Conservation (phyloP, 371 early-diverging fungal genomes). For the Nosema bombycis region DNA sequence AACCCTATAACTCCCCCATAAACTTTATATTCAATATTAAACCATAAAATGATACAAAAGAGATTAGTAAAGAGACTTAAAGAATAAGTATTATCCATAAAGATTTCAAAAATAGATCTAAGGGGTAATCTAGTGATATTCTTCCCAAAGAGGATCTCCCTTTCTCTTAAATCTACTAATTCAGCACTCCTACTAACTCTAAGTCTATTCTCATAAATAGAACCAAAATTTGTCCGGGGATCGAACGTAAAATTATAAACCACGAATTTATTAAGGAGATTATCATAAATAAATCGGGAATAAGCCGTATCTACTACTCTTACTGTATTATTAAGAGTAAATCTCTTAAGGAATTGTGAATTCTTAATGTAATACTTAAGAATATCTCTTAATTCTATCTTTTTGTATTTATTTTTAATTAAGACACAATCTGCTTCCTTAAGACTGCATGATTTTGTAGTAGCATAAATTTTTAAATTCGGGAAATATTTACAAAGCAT, state of each 20-base stretch:
- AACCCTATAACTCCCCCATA: conserved; percentile 58
- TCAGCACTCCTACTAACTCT: conserved; percentile 25
- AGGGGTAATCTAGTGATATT: conserved; percentile 41
- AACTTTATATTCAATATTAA: conserved; percentile 47
- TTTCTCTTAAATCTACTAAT: conserved; percentile 35
- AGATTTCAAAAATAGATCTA: conserved; percentile 19
- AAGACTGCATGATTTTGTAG: conserved; percentile 21
- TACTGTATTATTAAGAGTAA: conserved; percentile 4
- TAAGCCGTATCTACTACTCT: conserved; percentile 23
- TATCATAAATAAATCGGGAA: conserved; percentile 35
- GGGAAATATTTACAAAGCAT: conserved; percentile 49
- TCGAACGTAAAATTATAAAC: conserved; percentile 3
- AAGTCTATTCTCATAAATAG: conserved; percentile 8
- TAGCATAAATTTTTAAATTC: conserved; percentile 27
- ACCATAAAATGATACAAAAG: conserved; percentile 54
- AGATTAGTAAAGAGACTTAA: conserved; percentile 52
- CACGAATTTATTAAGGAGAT: conserved; percentile 19
- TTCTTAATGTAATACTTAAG: conserved; percentile 5
- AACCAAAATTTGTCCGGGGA: background rate
- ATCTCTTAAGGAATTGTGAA: conserved; percentile 17
- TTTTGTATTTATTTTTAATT: conserved; percentile 29
- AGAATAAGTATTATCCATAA: conserved; percentile 36
- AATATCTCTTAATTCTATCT: conserved; percentile 28
- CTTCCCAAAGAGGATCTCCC: conserved; percentile 59
- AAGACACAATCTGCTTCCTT: conserved; percentile 38